Evolutionary conservation across 164 flowering plant genomes (phyloP).

Genomic region (Echeveria elegans): DNA sequence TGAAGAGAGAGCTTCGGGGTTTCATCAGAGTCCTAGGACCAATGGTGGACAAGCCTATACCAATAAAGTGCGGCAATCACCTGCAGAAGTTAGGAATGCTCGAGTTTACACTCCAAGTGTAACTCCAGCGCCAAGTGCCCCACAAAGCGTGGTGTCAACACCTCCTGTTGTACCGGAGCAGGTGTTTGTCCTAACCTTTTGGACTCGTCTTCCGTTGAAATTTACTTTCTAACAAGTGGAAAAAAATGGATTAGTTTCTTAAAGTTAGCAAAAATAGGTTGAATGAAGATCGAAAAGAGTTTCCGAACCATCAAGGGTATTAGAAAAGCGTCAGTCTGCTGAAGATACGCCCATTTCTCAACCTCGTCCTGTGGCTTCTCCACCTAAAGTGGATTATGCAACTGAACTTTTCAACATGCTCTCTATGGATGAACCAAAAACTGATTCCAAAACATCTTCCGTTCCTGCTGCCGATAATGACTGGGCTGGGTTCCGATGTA

Average conservation of each 20-base stretch:
- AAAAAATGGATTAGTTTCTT: not conserved
- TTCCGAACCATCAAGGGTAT: slow-evolving; percentile 9
- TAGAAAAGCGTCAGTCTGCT: slow-evolving; percentile 6
- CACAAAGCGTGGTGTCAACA: slow-evolving; percentile 6
- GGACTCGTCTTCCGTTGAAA: not conserved
- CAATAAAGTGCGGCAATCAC: slow-evolving; percentile 8
- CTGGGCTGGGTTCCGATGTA: slow-evolving; percentile 17
- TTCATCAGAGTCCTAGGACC: slow-evolving; percentile 11
- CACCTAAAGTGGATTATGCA: slow-evolving; percentile 26
- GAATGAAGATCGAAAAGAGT: slow-evolving; percentile 15
- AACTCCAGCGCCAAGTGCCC: slow-evolving; percentile 5
- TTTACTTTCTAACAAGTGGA: not conserved
- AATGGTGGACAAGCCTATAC: slow-evolving; percentile 9
- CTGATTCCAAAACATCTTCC: slow-evolving; percentile 8
- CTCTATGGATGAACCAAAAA: slow-evolving; percentile 21
- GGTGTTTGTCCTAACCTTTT: slow-evolving; percentile 13
- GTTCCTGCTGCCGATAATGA: slow-evolving; percentile 9
- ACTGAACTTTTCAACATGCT: slow-evolving; percentile 29
- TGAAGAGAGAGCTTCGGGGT: slow-evolving; percentile 16
- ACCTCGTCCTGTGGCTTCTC: slow-evolving; percentile 11
- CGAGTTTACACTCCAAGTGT: slow-evolving; percentile 8
- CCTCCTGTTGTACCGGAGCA: slow-evolving; percentile 15
- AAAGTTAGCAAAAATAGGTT: slow-evolving; percentile 17
- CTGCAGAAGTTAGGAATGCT: slow-evolving; percentile 16
- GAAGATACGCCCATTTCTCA: not conserved